phyloP scores from a whole-genome alignment of 331 rosid species.

The Stylosanthes scabra region DNA sequence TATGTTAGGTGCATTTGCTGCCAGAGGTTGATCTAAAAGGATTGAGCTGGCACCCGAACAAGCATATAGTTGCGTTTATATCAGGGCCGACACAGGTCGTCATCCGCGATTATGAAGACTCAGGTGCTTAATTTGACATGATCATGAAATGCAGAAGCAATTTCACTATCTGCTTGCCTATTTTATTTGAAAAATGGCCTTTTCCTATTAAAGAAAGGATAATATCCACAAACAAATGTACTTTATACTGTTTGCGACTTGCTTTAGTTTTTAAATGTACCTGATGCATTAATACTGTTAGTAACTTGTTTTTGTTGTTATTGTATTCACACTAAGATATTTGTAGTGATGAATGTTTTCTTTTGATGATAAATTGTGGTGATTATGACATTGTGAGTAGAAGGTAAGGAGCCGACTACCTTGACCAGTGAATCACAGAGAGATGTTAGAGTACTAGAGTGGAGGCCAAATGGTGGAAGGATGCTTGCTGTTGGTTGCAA shows the following conservation, averaged over 20 bases:
- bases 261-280: too few relatives aligned
- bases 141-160: not conserved
- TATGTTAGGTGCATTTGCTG: slow-evolving; percentile 73
- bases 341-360: not conserved
- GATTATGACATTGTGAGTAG: slow-evolving; percentile 50
- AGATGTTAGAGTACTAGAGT: slow-evolving; percentile 80
- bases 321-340: not conserved
- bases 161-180: not conserved
- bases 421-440: slow-evolving; percentile 80
- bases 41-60: slow-evolving; percentile 93
- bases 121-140: slow-evolving; percentile 55
- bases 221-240: not conserved
- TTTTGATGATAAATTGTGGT: slow-evolving; percentile 21
- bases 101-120: slow-evolving; percentile 77
- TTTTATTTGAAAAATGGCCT: not conserved
- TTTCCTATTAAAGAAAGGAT: not conserved
- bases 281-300: not conserved
- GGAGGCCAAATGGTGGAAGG: slow-evolving; percentile 98
- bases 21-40: slow-evolving; percentile 88
- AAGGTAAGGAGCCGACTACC: slow-evolving; percentile 82
- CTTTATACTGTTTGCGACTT: too few relatives aligned
- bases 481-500: slow-evolving; percentile 88
- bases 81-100: slow-evolving; percentile 73
- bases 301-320: not conserved
- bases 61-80: slow-evolving; percentile 82